These are phyloP conservation scores for Colletotrichum costaricense DNA, from an alignment of 2,329 filamentous ascomycete species.

Conservation along the genomic window DNA sequence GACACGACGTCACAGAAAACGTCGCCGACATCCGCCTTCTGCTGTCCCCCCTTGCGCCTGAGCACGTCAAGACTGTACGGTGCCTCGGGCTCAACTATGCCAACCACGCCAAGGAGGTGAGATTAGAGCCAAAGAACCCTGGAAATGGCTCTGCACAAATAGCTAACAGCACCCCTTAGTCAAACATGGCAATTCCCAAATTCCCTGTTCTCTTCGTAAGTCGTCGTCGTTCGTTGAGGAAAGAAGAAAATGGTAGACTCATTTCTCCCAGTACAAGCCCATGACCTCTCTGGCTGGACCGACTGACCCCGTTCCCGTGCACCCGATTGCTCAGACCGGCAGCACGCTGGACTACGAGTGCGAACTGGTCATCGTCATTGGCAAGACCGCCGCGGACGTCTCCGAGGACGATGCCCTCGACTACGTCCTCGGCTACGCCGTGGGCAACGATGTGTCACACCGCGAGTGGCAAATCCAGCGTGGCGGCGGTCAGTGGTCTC, in stretches of 20 bases:
- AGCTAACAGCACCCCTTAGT: slow-evolving; percentile 45
- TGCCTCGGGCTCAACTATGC: slow-evolving; percentile 80
- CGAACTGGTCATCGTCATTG: slow-evolving; percentile 80
- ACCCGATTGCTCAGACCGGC: slow-evolving; percentile 71
- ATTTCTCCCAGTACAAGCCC: slow-evolving; percentile 69
- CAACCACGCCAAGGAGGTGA: slow-evolving; percentile 74
- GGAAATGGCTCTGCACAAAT: not conserved
- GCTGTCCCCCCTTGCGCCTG: slow-evolving; percentile 71
- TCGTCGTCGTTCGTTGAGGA: slow-evolving; percentile 4
- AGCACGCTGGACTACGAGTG: slow-evolving; percentile 83
- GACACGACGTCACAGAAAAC: slow-evolving; percentile 72
- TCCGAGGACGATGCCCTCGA: slow-evolving; percentile 73
- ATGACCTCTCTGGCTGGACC: slow-evolving; percentile 74
- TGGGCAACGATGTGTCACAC: slow-evolving; percentile 85
- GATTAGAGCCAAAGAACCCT: not conserved
- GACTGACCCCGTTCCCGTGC: slow-evolving; percentile 73
- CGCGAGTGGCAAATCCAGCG: slow-evolving; percentile 79
- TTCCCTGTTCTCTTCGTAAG: slow-evolving; percentile 78
- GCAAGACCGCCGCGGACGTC: slow-evolving; percentile 74
- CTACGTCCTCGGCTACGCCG: slow-evolving; percentile 79
- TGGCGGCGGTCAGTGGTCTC: slow-evolving; percentile 76
- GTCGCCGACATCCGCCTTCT: slow-evolving; percentile 66
- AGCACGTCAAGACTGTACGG: slow-evolving; percentile 74
- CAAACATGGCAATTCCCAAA: slow-evolving; percentile 75
- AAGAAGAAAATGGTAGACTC: not conserved